Conservation (phyloP, 805 yeast genomes). For the Citeromyces matritensis region DNA sequence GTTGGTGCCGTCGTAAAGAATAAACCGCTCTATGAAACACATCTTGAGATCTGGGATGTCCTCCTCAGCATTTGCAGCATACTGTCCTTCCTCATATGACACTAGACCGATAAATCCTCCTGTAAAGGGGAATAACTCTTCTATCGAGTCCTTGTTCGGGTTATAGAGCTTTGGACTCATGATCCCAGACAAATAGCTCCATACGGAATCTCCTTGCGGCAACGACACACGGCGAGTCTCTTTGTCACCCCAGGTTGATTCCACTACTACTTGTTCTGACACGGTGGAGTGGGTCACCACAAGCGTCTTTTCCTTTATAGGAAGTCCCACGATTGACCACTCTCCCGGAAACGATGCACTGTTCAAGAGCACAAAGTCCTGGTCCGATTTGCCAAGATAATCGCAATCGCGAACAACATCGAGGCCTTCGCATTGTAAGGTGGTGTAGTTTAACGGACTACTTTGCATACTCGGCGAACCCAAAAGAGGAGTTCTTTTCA, state of each 20-base stretch:
- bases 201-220: slow-evolving; percentile 17
- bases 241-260: slow-evolving; percentile 2
- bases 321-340: slow-evolving; percentile 79
- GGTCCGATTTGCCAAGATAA: slow-evolving; percentile 1
- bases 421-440: not conserved
- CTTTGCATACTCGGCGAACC: not conserved
- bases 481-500: not conserved
- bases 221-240: slow-evolving; percentile 1
- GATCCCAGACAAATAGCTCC: slow-evolving; percentile 33
- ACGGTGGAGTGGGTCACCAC: slow-evolving; percentile 53
- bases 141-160: slow-evolving; percentile 12
- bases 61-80: slow-evolving; percentile 16
- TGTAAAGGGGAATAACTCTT: slow-evolving; percentile 47
- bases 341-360: slow-evolving; percentile 77
- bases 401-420: not conserved
- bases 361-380: slow-evolving; percentile 48
- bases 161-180: slow-evolving; percentile 24
- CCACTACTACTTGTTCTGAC: slow-evolving; percentile 16
- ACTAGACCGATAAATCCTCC: slow-evolving; percentile 89
- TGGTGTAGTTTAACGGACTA: not conserved
- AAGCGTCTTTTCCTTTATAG: slow-evolving; percentile 24
- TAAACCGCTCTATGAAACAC: slow-evolving; percentile 50
- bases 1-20: slow-evolving; percentile 34
- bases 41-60: slow-evolving; percentile 62
- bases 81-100: slow-evolving; percentile 78